A percentile compares a stretch with the other conserved stretches of the same genome.
phyloP scores from a whole-genome alignment of 495 filamentous ascomycete genomes.

The Hypoxylon cercidicola region DNA sequence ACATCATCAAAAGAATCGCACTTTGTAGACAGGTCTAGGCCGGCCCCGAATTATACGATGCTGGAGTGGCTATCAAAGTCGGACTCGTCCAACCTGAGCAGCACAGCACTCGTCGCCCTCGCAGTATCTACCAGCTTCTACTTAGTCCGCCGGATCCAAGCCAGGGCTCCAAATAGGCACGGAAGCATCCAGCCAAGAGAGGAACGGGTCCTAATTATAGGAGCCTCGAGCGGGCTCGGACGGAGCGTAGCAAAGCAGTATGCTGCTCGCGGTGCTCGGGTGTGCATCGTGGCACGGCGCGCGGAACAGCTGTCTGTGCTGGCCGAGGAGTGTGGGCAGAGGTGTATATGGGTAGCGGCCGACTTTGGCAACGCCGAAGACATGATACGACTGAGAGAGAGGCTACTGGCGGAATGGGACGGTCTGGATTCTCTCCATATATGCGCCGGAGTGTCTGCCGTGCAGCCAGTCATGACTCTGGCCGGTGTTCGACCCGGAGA shows the following conservation, averaged over 20 bases:
- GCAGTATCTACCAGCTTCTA: conserved; percentile 16
- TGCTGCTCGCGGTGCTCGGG: conserved; percentile 37
- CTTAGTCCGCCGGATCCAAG: background rate
- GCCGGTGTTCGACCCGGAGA: conserved; percentile 31
- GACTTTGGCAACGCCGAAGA: conserved; percentile 39
- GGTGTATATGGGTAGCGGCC: conserved; percentile 37
- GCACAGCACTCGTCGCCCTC: conserved; percentile 3
- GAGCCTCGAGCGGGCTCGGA: conserved; percentile 47
- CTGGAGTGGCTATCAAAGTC: conserved; percentile 5
- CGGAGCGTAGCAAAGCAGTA: conserved; percentile 38
- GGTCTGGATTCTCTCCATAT: conserved; percentile 45
- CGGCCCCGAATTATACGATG: conserved; percentile 10
- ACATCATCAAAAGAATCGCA: too few species aligned
- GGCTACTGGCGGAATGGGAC: conserved; percentile 34
- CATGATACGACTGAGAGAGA: conserved; percentile 39
- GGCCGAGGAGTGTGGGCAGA: conserved; percentile 40
- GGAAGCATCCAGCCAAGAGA: conserved; percentile 17
- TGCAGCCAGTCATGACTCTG: conserved; percentile 46
- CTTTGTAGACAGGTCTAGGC: too few species aligned
- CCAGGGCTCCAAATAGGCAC: conserved; percentile 10
- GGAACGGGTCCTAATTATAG: conserved; percentile 46
- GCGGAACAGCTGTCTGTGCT: conserved; percentile 33
- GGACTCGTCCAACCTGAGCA: background rate
- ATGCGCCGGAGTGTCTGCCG: conserved; percentile 47
- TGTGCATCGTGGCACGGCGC: conserved; percentile 44